phyloP scores from a whole-genome alignment of 2,329 filamentous ascomycete species.

The Moelleriella libera region DNA sequence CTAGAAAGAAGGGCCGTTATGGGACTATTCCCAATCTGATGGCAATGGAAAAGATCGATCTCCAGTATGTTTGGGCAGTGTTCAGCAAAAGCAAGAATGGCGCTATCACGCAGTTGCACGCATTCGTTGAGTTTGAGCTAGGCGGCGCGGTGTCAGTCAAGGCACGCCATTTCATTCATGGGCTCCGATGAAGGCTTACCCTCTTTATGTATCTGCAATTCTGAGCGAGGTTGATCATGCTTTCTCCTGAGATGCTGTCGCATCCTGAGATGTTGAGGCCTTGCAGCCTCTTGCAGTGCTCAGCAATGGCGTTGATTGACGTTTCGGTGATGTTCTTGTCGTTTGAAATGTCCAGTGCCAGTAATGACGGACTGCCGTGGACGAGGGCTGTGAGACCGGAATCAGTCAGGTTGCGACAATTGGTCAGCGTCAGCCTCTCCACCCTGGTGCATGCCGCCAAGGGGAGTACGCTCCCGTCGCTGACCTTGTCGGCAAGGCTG shows the following conservation, averaged over 20 bases:
- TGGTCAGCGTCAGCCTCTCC: slow-evolving; percentile 84
- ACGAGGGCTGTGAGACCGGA: slow-evolving; percentile 68
- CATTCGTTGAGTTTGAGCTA: slow-evolving; percentile 93
- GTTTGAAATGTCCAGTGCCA: slow-evolving; percentile 82
- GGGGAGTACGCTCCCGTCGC: slow-evolving; percentile 76
- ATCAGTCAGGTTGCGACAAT: slow-evolving; percentile 76
- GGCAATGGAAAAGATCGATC: slow-evolving; percentile 85
- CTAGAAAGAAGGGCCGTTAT: slow-evolving; percentile 68
- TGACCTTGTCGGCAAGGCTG: slow-evolving; percentile 58
- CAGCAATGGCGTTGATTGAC: slow-evolving; percentile 64
- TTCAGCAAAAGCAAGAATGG: slow-evolving; percentile 72
- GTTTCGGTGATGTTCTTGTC: slow-evolving; percentile 72
- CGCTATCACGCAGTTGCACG: slow-evolving; percentile 65
- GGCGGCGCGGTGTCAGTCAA: too few species aligned
- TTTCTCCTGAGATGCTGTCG: slow-evolving; percentile 71
- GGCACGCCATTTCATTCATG: too few species aligned
- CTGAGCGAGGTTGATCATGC: slow-evolving; percentile 65
- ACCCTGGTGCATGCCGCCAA: slow-evolving; percentile 78
- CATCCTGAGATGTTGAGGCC: slow-evolving; percentile 88
- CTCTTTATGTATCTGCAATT: slow-evolving; percentile 79
- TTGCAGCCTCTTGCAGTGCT: slow-evolving; percentile 73
- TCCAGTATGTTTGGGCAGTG: slow-evolving; percentile 90
- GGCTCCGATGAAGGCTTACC: slow-evolving; percentile 25
- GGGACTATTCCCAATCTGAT: slow-evolving; percentile 65
- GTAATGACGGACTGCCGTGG: slow-evolving; percentile 61